Conservation (phyloP, 2,329 filamentous ascomycete genomes). For the Monosporascus ibericus region DNA sequence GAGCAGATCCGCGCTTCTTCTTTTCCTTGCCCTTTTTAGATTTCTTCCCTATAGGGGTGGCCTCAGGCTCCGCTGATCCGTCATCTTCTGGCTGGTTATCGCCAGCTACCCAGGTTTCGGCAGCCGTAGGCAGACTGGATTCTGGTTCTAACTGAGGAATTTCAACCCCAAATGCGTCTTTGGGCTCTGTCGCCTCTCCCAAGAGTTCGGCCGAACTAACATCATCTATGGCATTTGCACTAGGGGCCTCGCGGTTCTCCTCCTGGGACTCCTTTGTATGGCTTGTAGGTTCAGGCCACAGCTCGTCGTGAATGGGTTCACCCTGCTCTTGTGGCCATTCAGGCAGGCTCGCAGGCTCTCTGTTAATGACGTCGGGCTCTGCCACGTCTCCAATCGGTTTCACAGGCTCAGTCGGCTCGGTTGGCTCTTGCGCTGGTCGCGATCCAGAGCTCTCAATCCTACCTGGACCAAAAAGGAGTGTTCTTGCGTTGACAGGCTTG, state of each 20-base stretch:
- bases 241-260: constrained; percentile 6
- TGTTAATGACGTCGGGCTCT: neutral
- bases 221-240: constrained; percentile 6
- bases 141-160: constrained; percentile 4
- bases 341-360: neutral
- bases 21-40: constrained; percentile 19
- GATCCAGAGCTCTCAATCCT: neutral
- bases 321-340: neutral
- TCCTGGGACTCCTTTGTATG: constrained; percentile 14
- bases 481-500: neutral
- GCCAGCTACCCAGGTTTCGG: constrained; percentile 4
- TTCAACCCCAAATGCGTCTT: constrained; percentile 3
- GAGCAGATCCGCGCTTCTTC: constrained; percentile 12
- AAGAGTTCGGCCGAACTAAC: constrained; percentile 1
- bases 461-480: neutral
- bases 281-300: constrained; percentile 7
- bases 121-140: neutral
- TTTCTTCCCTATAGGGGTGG: constrained; percentile 12
- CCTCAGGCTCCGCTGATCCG: constrained; percentile 5
- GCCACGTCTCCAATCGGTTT: neutral
- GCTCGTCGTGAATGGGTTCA: constrained; percentile 7
- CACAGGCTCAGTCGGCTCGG: neutral
- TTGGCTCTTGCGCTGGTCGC: neutral
- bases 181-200: constrained; percentile 3
- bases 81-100: constrained; percentile 4